Conservation (phyloP, 2,329 filamentous ascomycete species). For the Cercospora citrullina region DNA sequence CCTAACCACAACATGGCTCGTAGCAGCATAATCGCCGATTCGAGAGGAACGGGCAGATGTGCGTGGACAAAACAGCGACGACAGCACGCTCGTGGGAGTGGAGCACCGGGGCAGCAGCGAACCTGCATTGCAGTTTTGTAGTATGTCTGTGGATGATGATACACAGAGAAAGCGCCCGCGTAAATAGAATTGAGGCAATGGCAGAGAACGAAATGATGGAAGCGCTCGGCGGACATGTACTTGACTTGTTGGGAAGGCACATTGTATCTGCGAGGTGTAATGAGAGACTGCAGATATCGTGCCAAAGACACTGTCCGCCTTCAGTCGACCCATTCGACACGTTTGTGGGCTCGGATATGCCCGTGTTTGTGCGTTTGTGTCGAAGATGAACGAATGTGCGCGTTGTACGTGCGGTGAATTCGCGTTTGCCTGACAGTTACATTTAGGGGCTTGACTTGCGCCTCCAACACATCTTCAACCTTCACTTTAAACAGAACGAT, state of each 20-base stretch:
- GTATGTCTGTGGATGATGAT: not conserved
- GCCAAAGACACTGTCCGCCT: not conserved
- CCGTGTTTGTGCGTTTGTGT: not conserved
- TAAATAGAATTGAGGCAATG: not conserved
- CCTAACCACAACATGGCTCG: not conserved
- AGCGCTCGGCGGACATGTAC: not conserved
- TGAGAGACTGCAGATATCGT: not conserved
- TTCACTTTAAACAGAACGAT: no score
- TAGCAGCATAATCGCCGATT: conserved; percentile 4
- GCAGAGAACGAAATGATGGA: not conserved
- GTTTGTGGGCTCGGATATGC: not conserved
- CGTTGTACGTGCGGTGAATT: not conserved
- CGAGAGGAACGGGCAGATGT: not conserved
- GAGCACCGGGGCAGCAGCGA: not conserved
- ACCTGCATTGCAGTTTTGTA: not conserved
- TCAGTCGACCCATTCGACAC: not conserved
- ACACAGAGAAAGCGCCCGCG: not conserved
- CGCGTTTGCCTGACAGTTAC: not conserved
- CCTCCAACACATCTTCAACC: not conserved
- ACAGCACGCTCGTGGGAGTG: conserved; percentile 13
- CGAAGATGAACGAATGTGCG: not conserved
- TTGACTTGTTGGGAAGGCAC: not conserved
- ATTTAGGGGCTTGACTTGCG: not conserved
- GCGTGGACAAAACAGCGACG: conserved; percentile 2
- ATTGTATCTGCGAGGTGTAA: not conserved